Evolutionary conservation across 352 stramenopile species (phyloP), one percentile per base, ranked within the genome.

Genomic region (Phytophthora idaei): DNA sequence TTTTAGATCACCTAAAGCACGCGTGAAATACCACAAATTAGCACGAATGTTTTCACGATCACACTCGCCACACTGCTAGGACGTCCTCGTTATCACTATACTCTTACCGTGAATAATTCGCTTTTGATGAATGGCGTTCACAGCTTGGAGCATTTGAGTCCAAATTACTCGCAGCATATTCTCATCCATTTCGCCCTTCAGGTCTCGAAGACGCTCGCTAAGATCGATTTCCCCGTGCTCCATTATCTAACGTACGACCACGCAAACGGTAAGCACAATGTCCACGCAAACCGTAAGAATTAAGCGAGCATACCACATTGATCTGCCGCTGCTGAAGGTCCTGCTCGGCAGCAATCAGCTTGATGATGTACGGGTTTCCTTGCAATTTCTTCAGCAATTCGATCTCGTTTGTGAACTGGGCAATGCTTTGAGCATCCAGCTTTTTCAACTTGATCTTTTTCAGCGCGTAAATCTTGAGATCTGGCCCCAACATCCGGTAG

Each of bases 81-180:
- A 21, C 21, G 21, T 21, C 21, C 32, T 3, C 62, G 2, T 14
- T 32, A 17, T 7, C 10, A 49, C 17, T 49, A 36, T 39, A 17
- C n/a, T 47, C 45, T 56, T 67, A 83, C 84, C 83, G 42, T 94
- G 86, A 69, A 99, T 98, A 60, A 99, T 99, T 51, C 96, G 80
- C 59, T 97, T 85, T 64, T 96, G 85, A 69, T 99, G 97, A 65
- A 99, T 99, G 21, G 92, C 97, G 58, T 99, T 85, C 2, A 99
- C 97, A 17, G 97, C 97, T 75, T 97, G 90, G 9, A 99, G 87
- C 97, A 99, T 99, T 81, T 99, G 97, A 70, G 98, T 97, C 97
- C 97, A 99, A 39, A 97, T 97, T 1, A 99, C 83, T n/a, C 97
- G 85, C 41, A 99, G 78, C 60, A 99, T 98, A 71, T 99, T 99